These are phyloP conservation scores for Pseudogymnoascus sp. DNA, from an alignment of 2,329 filamentous ascomycete genomes.

Conservation along the genomic window DNA sequence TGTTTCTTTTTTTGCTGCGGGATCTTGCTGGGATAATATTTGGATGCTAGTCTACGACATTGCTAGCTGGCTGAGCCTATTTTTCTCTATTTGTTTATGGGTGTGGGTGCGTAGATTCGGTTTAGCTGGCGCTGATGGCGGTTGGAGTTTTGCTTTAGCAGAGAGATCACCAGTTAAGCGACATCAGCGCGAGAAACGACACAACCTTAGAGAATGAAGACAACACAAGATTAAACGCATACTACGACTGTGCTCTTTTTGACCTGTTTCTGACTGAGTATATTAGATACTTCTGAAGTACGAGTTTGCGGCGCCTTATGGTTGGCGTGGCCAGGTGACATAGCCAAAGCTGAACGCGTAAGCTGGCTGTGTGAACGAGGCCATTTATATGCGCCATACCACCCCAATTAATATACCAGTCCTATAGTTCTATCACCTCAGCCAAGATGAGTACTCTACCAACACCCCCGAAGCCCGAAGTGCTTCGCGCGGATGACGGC, in stretches of 20 bases:
- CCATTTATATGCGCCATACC: not conserved
- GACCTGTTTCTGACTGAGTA: not conserved
- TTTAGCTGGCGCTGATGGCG: no score
- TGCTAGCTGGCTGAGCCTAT: not conserved
- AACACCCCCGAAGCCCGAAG: not conserved
- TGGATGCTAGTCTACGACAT: not conserved
- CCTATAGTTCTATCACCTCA: not conserved
- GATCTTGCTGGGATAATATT: not conserved
- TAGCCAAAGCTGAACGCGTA: not conserved
- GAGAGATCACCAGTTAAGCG: not conserved
- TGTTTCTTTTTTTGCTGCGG: not conserved
- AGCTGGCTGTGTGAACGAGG: not conserved
- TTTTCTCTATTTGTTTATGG: not conserved
- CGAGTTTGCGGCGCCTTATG: not conserved
- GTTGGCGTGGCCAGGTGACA: not conserved
- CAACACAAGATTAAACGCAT: not conserved
- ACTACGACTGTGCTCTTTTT: not conserved
- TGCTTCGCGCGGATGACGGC: not conserved
- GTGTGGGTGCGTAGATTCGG: no score
- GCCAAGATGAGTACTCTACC: not conserved
- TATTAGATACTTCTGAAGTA: not conserved
- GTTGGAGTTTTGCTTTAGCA: not conserved
- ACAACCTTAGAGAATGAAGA: not conserved
- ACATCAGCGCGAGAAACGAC: not conserved
- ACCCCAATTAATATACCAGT: not conserved